Base-by-base conservation (phyloP, 768 basidiomycete species). In the Boletus sp. region DNA sequence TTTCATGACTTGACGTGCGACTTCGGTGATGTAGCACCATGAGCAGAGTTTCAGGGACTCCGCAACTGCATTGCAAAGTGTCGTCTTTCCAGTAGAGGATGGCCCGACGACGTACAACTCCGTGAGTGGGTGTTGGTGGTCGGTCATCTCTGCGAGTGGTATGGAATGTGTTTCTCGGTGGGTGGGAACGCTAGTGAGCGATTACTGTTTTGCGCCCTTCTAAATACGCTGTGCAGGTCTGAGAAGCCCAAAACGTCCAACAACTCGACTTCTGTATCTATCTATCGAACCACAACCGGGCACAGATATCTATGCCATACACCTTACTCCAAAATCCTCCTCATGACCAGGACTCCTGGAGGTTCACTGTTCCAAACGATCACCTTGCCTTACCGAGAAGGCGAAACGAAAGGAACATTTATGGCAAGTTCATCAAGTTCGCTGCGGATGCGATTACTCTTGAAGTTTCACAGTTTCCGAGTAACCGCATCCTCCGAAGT, bases 41-140 rank as follows among this genome's bases (percentile, higher is more conserved):
- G 62, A 61, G 2, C 57, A 50, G 30, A 87, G 54, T 1, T 70
- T 67, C 10, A 84, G 61, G 35, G 72, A 70, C 42, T 71, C 57
- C 0, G 75, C 75, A 0, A 86, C 65, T 2, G 82, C 81, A 34
- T 76, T 66, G 64, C 83, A 85, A 4, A 87, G 74, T 0, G 85
- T 87, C 25, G 85, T 84, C 67, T 88, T 88, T n/a, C 86, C 86
- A 13, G 82, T 82, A 15, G 84, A 85, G 67, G 82, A 79, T 29
- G 82, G 81, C 7, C 81, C 82, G 44, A 83, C 67, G 40, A 84
- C 64, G 56, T 78, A 83, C 32, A 67, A n/a, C 43, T 68, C 67
- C 32, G 56, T 62, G 52, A 59, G 55, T 23, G 47, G 53, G n/a
- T 39, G 19, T 37, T 44, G 54, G 10, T 45, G 34, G 35, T 63